A percentile compares a stretch with the other conserved stretches of the same genome.
phyloP scores from a whole-genome alignment of 768 basidiomycete species.

The Pulveroboletus sp. region DNA sequence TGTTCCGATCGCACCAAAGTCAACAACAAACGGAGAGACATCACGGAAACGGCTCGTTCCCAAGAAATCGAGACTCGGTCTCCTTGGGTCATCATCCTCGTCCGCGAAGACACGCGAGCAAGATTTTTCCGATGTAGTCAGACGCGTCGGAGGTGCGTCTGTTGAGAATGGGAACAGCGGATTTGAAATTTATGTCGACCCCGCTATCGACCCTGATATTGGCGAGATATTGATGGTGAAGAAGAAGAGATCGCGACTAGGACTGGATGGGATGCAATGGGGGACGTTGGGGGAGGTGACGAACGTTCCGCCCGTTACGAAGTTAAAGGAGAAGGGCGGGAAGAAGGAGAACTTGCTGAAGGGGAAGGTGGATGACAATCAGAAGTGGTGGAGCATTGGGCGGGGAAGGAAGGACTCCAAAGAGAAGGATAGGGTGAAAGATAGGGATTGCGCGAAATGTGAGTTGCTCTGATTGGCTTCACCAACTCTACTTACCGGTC shows the following conservation, averaged over 20 bases:
- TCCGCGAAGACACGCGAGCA: constrained; percentile 29
- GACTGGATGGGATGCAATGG: constrained; percentile 50
- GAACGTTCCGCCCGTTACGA: constrained; percentile 39
- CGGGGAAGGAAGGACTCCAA: constrained; percentile 71
- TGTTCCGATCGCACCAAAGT: constrained; percentile 29
- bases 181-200: constrained; percentile 71
- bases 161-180: constrained; percentile 37
- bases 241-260: constrained; percentile 67
- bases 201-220: constrained; percentile 56
- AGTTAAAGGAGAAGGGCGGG: constrained; percentile 34
- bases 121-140: constrained; percentile 59
- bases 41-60: constrained; percentile 56
- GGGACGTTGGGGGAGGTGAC: constrained; percentile 60
- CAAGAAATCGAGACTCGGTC: constrained; percentile 63
- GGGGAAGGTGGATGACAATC: constrained; percentile 44
- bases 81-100: constrained; percentile 33
- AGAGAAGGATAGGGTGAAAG: constrained; percentile 45
- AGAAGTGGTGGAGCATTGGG: constrained; percentile 82
- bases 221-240: constrained; percentile 70
- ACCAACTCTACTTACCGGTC: constrained; percentile 2
- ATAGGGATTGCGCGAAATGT: constrained; percentile 36
- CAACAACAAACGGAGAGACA: constrained; percentile 7
- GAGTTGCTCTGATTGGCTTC: neutral
- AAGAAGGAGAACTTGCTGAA: constrained; percentile 33
- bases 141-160: constrained; percentile 39